A percentile compares a stretch with the other conserved stretches of the same genome.
Evolutionary conservation across 805 yeast species (phyloP).

Genomic region (Barnettozyma pratensis): DNA sequence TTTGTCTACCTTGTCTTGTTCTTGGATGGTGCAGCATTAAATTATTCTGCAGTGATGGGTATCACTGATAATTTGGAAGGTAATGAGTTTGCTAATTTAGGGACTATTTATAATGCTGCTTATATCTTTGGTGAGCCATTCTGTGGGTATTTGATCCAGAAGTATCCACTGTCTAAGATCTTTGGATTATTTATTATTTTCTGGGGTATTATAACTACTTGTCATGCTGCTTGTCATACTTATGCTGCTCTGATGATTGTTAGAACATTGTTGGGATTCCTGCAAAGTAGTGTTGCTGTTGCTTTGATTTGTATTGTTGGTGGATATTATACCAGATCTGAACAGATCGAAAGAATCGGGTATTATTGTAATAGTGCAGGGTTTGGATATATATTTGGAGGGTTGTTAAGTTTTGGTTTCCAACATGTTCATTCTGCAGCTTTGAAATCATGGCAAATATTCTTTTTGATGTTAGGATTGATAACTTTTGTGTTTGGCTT

Average conservation of each 20-base stretch:
- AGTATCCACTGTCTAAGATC: slow-evolving; percentile 46
- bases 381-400: slow-evolving; percentile 37
- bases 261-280: slow-evolving; percentile 43
- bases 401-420: slow-evolving; percentile 42
- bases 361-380: slow-evolving; percentile 51
- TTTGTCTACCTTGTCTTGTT: slow-evolving; percentile 47
- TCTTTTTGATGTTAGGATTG: slow-evolving; percentile 49
- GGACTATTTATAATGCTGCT: slow-evolving; percentile 46
- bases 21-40: slow-evolving; percentile 47
- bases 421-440: slow-evolving; percentile 38
- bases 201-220: slow-evolving; percentile 47
- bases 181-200: slow-evolving; percentile 36
- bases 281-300: slow-evolving; percentile 48
- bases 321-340: slow-evolving; percentile 51
- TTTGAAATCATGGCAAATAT: slow-evolving; percentile 50
- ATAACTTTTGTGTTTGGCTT: slow-evolving; percentile 45
- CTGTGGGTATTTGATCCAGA: slow-evolving; percentile 40
- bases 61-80: slow-evolving; percentile 42
- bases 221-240: slow-evolving; percentile 43
- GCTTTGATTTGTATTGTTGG: slow-evolving; percentile 49
- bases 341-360: slow-evolving; percentile 47
- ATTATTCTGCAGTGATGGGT: slow-evolving; percentile 62
- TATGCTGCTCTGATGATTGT: slow-evolving; percentile 49
- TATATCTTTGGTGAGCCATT: slow-evolving; percentile 48
- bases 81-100: slow-evolving; percentile 43